phyloP scores from a whole-genome alignment of 2,329 filamentous ascomycete genomes.

The Dryadomyces quercus-mongolicae region DNA sequence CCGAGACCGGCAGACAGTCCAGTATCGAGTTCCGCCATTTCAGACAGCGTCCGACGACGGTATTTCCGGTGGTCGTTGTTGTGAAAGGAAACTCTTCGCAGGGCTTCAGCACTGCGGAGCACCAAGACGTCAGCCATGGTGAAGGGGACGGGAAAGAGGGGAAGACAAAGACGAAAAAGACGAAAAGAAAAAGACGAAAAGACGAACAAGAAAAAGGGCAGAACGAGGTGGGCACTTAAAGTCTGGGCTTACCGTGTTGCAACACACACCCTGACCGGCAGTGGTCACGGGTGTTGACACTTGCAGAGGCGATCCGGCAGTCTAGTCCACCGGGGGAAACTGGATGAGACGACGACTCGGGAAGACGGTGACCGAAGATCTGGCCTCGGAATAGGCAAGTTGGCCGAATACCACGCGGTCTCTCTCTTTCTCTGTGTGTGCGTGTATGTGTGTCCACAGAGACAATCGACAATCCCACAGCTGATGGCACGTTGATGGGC shows the following conservation, averaged over 20 bases:
- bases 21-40: slow-evolving; percentile 27
- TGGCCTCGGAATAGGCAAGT: too few species aligned
- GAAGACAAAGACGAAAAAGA: not conserved
- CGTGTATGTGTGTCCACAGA: too few species aligned
- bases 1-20: slow-evolving; percentile 8
- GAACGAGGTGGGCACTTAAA: too few species aligned
- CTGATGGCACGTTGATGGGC: too few species aligned
- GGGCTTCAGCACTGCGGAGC: slow-evolving; percentile 26
- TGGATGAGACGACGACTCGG: too few species aligned
- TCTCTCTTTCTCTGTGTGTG: too few species aligned
- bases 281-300: not conserved
- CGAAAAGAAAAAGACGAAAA: not conserved
- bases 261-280: not conserved
- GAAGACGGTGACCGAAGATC: too few species aligned
- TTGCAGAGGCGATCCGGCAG: too few species aligned
- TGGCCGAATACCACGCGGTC: too few species aligned
- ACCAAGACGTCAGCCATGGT: slow-evolving; percentile 30
- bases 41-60: slow-evolving; percentile 23
- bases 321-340: too few species aligned
- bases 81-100: slow-evolving; percentile 27
- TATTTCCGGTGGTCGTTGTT: slow-evolving; percentile 23
- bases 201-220: not conserved
- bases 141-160: not conserved
- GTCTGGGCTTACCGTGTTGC: too few species aligned
- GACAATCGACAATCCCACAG: too few species aligned